Percentiles rank a stretch among this genome's conserved stretches.
Evolutionary conservation across 306 rosid genomes (phyloP).

Genomic region (Quercus mongolica): DNA sequence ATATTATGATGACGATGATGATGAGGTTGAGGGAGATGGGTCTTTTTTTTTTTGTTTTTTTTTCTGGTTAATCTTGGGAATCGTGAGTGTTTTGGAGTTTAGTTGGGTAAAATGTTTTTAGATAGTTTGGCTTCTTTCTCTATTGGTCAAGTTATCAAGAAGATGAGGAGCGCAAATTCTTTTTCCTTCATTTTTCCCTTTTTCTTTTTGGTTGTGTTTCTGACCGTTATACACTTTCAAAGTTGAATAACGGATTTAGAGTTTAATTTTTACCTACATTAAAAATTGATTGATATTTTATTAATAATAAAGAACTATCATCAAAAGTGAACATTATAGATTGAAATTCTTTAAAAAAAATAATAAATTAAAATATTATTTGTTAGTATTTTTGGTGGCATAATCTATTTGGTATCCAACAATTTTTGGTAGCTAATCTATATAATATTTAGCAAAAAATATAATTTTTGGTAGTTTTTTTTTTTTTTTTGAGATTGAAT

Average conservation of each 20-base stretch:
- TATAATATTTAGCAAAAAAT: no score
- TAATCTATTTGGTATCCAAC: no score
- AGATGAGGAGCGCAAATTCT: background rate
- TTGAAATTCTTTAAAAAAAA: rapidly evolving
- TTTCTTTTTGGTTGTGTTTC: background rate
- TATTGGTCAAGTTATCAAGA: background rate
- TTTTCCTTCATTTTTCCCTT: background rate
- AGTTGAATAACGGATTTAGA: rapidly evolving
- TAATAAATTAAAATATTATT: no score
- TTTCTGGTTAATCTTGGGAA: background rate
- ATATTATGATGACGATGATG: no score
- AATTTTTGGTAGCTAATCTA: no score
- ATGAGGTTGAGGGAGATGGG: no score
- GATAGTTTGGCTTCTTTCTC: background rate
- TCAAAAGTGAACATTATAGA: rapidly evolving
- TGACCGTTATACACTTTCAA: rapidly evolving
- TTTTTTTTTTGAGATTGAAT: no score
- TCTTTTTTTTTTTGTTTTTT: background rate
- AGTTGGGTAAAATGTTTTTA: background rate
- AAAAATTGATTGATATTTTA: no score
- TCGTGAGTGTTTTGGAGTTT: background rate
- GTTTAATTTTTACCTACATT: rapidly evolving
- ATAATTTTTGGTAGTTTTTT: no score
- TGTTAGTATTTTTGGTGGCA: no score
- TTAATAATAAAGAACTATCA: rapidly evolving